Percentiles rank a stretch among this genome's conserved stretches.
These are phyloP conservation scores for Hydnomerulius pinastri DNA, from an alignment of 768 basidiomycete genomes.

Conservation along the genomic window DNA sequence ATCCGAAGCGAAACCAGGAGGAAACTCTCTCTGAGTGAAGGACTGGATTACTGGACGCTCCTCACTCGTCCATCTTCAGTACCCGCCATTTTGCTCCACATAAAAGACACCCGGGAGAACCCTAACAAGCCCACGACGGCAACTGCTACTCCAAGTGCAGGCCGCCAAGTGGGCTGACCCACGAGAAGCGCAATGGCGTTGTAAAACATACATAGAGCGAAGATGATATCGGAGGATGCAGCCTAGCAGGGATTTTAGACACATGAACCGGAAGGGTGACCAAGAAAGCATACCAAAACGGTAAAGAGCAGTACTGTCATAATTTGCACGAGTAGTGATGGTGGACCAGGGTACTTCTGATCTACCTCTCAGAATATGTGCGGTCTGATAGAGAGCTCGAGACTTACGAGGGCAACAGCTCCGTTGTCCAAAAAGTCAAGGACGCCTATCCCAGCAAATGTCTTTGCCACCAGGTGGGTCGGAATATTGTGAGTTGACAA, in stretches of 20 bases:
- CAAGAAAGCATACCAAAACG: not conserved
- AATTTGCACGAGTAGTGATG: not conserved
- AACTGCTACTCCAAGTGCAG: not conserved
- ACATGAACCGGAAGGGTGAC: not conserved
- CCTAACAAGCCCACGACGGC: not conserved
- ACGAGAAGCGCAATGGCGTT: constrained; percentile 1
- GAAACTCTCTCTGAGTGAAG: too few species aligned
- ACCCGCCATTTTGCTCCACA: not conserved
- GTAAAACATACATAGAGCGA: constrained; percentile 1
- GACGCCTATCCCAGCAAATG: constrained; percentile 41
- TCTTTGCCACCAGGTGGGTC: constrained; percentile 46
- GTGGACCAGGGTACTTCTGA: not conserved
- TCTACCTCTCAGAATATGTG: not conserved
- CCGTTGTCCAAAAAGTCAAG: constrained; percentile 5
- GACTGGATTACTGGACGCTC: not conserved
- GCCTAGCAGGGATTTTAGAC: not conserved
- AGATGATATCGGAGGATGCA: not conserved
- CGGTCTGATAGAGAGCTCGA: too few species aligned
- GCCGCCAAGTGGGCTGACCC: not conserved
- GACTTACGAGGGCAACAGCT: not conserved
- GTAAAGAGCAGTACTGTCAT: not conserved
- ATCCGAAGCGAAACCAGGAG: too few species aligned
- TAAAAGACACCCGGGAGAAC: not conserved
- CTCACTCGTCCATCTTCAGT: not conserved
- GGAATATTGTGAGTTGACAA: constrained; percentile 30